Conservation (phyloP, 768 basidiomycete species). For the Boletus rubroflammeus region DNA sequence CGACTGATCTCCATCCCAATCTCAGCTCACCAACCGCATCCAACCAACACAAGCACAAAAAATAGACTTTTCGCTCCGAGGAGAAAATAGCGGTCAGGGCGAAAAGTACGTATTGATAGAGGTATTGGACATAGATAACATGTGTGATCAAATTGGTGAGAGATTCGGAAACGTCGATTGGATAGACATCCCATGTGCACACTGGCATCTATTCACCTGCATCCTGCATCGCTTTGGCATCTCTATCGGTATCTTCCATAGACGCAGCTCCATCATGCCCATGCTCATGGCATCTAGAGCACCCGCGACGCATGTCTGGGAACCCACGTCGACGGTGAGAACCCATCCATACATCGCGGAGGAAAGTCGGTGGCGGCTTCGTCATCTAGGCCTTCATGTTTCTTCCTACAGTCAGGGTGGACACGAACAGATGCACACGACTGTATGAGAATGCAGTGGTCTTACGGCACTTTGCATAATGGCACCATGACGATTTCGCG, state of each 20-base stretch:
- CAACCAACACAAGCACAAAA: neutral
- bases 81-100: neutral
- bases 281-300: neutral
- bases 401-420: slow-evolving; percentile 7
- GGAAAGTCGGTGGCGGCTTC: neutral
- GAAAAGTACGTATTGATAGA: neutral
- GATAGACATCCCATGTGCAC: neutral
- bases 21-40: neutral
- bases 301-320: slow-evolving; percentile 6
- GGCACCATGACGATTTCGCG: neutral
- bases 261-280: neutral
- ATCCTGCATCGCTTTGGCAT: neutral
- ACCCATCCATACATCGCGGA: slow-evolving; percentile 1
- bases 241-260: neutral
- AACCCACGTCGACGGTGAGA: neutral
- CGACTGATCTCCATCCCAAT: slow-evolving; percentile 32
- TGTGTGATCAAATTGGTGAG: neutral
- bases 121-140: neutral
- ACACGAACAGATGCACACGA: neutral
- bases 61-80: slow-evolving; percentile 16
- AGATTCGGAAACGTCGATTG: neutral
- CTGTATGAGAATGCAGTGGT: neutral
- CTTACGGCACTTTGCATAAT: neutral
- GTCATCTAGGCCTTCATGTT: neutral
- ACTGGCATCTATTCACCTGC: neutral